Evolutionary conservation across 306 rosid species (phyloP), one percentile per base, ranked within the genome.

Genomic region (Lagenaria siceraria): DNA sequence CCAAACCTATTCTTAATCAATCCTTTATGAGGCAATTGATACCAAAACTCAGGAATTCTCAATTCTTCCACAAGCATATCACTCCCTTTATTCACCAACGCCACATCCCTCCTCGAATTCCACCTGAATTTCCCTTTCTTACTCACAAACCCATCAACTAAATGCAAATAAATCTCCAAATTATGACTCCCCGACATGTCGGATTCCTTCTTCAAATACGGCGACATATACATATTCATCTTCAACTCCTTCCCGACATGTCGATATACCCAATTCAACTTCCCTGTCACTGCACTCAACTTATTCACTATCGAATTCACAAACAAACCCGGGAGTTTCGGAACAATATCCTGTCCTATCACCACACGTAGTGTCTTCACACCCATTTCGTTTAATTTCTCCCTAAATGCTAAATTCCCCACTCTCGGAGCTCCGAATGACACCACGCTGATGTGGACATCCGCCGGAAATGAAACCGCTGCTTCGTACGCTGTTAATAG

Each of bases 351-450:
- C 69, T 89, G 97, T 72, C 84, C 78, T 13, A 38, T 77, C 33
- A 83, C 87, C 2, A 89, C 72, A 4, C 94, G 49, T 4, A 89
- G 62, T 8, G 87, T 79, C 35, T 85, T 87, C 0, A 89, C 89
- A 4, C 91, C 87, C 83, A 87, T 65, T 29, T 85, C 76, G 6
- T 80, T 56, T 17, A 91, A 77, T 80, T 88, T 87, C 7, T 89
- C 90, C 46, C 78, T 81, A 77, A 89, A 91, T 8, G 88, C 88
- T 25, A 73, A 46, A 79, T 91, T 91, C 21, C 94, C 97, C 4
- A 91, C 94, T 76, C 94, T 80, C 0, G 94, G 97, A 2, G 90
- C 91, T 8, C 92, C 97, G 42, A 91, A 91, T 42, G 97, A 87
- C 36, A 91, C 56, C 14, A 89, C 97, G 66, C 81, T 81, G 3